These are phyloP conservation scores for Emericellopsis atlantica DNA, from an alignment of 2,329 filamentous ascomycete genomes.

Conservation along the genomic window DNA sequence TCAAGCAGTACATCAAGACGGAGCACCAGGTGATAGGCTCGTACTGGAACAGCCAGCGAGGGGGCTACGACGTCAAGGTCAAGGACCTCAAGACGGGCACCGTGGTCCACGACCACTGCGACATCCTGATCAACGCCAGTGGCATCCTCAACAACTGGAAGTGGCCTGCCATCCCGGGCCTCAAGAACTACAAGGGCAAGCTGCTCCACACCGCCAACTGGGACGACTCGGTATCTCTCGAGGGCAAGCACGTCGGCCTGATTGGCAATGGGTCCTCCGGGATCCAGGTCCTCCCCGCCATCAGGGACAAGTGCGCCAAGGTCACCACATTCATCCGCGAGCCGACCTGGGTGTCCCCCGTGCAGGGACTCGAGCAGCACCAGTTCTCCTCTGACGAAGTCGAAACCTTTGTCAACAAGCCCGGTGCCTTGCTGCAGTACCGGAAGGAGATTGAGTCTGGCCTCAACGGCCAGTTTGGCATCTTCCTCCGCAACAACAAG, in stretches of 20 bases:
- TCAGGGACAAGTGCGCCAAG: conserved; percentile 17
- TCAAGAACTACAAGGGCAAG: conserved; percentile 33
- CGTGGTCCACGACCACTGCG: conserved; percentile 17
- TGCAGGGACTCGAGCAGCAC: conserved; percentile 26
- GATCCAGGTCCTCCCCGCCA: conserved; percentile 30
- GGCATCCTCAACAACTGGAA: conserved; percentile 8
- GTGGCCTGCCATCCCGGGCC: conserved; percentile 36
- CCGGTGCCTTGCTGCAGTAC: conserved; percentile 22
- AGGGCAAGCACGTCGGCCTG: conserved; percentile 24
- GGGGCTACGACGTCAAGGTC: conserved; percentile 20
- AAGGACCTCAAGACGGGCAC: conserved; percentile 13
- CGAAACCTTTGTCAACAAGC: conserved; percentile 24
- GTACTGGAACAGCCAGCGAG: conserved; percentile 20
- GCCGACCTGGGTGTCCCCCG: conserved; percentile 34
- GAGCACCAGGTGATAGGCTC: conserved; percentile 13
- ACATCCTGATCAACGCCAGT: conserved; percentile 8
- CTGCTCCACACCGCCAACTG: conserved; percentile 38
- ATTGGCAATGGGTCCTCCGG: conserved; percentile 30
- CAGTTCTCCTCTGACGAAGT: conserved; percentile 25
- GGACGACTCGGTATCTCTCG: conserved; percentile 25
- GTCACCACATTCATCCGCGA: conserved; percentile 36
- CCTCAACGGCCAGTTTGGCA: conserved; percentile 30
- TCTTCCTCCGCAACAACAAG: conserved; percentile 27
- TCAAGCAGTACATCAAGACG: conserved; percentile 18
- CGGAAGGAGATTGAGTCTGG: conserved; percentile 30